Percentiles rank a stretch among this genome's conserved stretches.
Evolutionary conservation across 331 rosid species (phyloP).

Genomic region (Phaseolus coccineus): DNA sequence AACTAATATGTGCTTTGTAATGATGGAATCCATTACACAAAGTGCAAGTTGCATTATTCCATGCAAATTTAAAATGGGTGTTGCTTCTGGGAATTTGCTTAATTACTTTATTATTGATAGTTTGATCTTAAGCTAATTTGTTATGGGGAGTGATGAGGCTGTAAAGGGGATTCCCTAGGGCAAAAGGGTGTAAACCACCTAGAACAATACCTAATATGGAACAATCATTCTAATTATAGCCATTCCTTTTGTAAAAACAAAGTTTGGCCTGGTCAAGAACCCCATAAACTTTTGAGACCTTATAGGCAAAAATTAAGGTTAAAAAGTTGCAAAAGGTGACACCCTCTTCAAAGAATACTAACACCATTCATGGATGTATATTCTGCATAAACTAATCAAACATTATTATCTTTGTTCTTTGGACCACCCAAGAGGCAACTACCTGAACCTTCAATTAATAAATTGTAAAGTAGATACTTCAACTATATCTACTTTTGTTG

Average conservation of each 20-base stretch:
- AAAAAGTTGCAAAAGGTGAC: slow-evolving; percentile 41
- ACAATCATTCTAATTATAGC: slow-evolving; percentile 21
- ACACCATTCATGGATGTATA: slow-evolving; percentile 31
- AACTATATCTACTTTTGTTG: slow-evolving; percentile 38
- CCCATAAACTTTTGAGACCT: slow-evolving; percentile 37
- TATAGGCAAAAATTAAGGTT: slow-evolving; percentile 24
- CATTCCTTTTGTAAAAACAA: background rate
- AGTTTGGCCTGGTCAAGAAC: slow-evolving; percentile 7
- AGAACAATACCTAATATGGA: slow-evolving; percentile 29
- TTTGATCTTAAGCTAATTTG: slow-evolving; percentile 34
- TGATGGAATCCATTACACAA: slow-evolving; percentile 44
- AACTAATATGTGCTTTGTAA: slow-evolving; percentile 39
- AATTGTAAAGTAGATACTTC: slow-evolving; percentile 21
- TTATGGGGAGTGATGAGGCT: slow-evolving; percentile 37
- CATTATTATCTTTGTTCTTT: slow-evolving; percentile 40
- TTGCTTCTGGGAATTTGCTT: slow-evolving; percentile 45
- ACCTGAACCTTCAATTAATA: slow-evolving; percentile 19
- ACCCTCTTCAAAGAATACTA: slow-evolving; percentile 11
- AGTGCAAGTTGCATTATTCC: slow-evolving; percentile 48
- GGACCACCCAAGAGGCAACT: slow-evolving; percentile 45
- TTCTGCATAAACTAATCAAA: slow-evolving; percentile 37
- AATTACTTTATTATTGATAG: slow-evolving; percentile 33
- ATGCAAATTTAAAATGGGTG: slow-evolving; percentile 38
- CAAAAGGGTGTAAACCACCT: slow-evolving; percentile 44
- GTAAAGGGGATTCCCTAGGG: slow-evolving; percentile 50